Evolutionary conservation across 1,284 basidiomycete genomes (phyloP), one percentile per base, ranked within the genome.

Genomic region (Ganoderma leucocontextum): DNA sequence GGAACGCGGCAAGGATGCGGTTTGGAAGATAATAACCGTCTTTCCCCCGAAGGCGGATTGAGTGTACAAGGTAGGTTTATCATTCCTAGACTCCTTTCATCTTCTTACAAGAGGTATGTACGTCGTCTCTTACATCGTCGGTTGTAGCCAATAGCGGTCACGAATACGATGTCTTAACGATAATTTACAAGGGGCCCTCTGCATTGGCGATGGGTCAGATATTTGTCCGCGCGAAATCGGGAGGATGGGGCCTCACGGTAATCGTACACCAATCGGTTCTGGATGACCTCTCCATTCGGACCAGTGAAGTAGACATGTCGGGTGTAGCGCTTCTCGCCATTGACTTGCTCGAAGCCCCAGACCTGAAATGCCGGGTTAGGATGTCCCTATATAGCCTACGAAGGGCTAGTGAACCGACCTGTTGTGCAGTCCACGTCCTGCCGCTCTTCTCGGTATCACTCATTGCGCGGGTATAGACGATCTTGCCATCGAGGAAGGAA

Each of bases 1-100:
- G 94, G 94, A 95, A 73, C 85, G 86, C 70, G 94, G 94, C 10
- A 94, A 91, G 73, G 91, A 93, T 74, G 91, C 92, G 0, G 77
- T 85, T 0, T 95, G 94, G 94, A 90, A 84, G 73, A 86, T 93
- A 12, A 80, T 92, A 64, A 92, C 91, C 1, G 62, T 95, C 36
- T 95, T 94, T 76, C 75, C 80, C 17, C 78, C 80, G n/a, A 79
- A 76, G 62, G 47, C 62, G 49, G 64, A 64, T 57, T 74, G 64
- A 70, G 35, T 12, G 44, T 41, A 17, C 47, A 57, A 67, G 65
- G 64, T 66, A 64, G 63, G 69, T 47, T 49, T 64, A 38, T 25
- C 38, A 22, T 60, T 42, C 22, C 12, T 38, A 15, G 10, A 38
- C 36, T 59, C 55, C 33, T 2, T 60, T 19, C 33, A 42, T 39